Conservation (phyloP, 1,139 yeast genomes). For the Lodderomyces elongisporus region DNA sequence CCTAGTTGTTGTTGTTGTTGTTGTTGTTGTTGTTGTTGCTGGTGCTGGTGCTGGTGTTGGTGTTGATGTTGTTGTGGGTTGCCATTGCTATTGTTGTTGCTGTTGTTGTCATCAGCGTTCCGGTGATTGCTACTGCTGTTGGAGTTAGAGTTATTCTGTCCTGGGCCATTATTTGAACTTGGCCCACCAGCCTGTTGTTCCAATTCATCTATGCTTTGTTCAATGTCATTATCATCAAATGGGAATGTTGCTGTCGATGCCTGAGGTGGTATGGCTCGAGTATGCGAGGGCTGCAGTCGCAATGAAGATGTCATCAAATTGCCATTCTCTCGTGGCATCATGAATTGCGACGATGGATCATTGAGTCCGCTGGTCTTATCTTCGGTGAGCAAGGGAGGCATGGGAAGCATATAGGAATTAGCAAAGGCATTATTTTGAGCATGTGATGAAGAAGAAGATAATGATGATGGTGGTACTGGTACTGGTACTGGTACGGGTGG, state of each 20-base stretch:
- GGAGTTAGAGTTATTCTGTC: too few species aligned
- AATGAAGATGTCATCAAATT: conserved; percentile 11
- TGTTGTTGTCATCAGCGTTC: too few species aligned
- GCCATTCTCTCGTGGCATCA: conserved; percentile 11
- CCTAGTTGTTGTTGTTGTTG: too few species aligned
- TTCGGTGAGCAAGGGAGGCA: conserved; percentile 15
- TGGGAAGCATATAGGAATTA: conserved; percentile 16
- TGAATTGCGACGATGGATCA: conserved; percentile 11
- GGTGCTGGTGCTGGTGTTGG: too few species aligned
- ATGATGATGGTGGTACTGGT: conserved; percentile 5
- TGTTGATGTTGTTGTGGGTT: too few species aligned
- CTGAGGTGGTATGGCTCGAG: conserved; percentile 2
- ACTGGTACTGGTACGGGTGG: too few species aligned
- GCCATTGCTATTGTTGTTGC: not conserved
- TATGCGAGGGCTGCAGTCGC: conserved; percentile 8
- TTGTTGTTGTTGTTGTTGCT: too few species aligned
- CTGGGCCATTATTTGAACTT: not conserved
- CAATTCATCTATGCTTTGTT: conserved; percentile 11
- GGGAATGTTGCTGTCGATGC: conserved; percentile 8
- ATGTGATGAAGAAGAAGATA: conserved; percentile 1
- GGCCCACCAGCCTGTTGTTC: conserved; percentile 4
- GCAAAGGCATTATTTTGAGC: conserved; percentile 6
- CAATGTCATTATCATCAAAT: conserved; percentile 12
- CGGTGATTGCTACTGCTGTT: too few species aligned
- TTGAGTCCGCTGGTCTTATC: conserved; percentile 7